Conservation (phyloP, 2,329 filamentous ascomycete genomes). For the Fusarium metavorans region DNA sequence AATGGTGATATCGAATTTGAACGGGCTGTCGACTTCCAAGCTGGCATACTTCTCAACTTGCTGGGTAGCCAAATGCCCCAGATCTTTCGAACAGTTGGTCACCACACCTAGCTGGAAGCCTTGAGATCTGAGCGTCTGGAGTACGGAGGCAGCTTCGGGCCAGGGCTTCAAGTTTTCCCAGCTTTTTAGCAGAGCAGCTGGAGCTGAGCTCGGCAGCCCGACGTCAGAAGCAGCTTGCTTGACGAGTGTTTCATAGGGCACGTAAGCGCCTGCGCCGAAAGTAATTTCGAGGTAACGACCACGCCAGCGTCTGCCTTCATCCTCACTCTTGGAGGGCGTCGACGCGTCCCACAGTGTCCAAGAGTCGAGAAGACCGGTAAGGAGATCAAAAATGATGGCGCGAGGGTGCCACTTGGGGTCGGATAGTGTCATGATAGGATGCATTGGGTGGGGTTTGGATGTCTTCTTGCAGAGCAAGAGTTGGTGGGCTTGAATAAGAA, state of each 20-base stretch:
- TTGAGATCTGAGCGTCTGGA: slow-evolving; percentile 35
- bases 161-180: slow-evolving; percentile 46
- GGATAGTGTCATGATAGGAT: background rate
- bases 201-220: slow-evolving; percentile 45
- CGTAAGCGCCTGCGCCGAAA: slow-evolving; percentile 49
- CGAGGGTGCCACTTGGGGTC: slow-evolving; percentile 44
- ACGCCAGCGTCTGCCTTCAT: slow-evolving; percentile 51
- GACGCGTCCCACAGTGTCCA: slow-evolving; percentile 54
- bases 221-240: slow-evolving; percentile 46
- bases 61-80: slow-evolving; percentile 43
- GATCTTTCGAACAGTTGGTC: slow-evolving; percentile 52
- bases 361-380: slow-evolving; percentile 55
- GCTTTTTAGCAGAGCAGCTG: slow-evolving; percentile 42
- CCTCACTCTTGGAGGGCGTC: slow-evolving; percentile 39
- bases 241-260: slow-evolving; percentile 49
- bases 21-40: slow-evolving; percentile 13
- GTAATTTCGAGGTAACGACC: slow-evolving; percentile 53
- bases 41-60: slow-evolving; percentile 7
- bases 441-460: background rate
- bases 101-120: slow-evolving; percentile 52
- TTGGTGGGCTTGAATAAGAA: background rate
- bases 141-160: slow-evolving; percentile 36
- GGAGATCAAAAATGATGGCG: slow-evolving; percentile 55
- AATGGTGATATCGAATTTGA: slow-evolving; percentile 49
- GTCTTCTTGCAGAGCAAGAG: background rate